Percentiles rank a stretch among this genome's conserved stretches.
These are phyloP conservation scores for Solanum chiquidenum DNA, from an alignment of 257 asterid species.

Conservation along the genomic window DNA sequence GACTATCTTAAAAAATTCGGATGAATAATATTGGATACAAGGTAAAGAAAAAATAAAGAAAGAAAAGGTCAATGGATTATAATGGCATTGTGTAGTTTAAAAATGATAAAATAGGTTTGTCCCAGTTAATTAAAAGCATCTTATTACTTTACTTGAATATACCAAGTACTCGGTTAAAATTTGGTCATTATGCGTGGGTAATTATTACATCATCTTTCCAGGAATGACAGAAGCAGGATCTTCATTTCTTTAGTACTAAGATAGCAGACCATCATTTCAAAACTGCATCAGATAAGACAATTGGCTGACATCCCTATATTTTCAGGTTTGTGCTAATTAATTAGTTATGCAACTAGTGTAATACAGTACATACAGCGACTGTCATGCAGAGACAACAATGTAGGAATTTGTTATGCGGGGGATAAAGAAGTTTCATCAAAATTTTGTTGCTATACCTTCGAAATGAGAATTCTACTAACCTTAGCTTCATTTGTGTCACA, in stretches of 20 bases:
- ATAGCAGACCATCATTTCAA: background rate
- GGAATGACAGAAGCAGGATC: background rate
- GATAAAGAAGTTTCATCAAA: background rate
- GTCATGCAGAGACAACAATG: background rate
- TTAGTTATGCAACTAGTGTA: background rate
- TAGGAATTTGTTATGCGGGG: no score
- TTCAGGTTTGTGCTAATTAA: background rate
- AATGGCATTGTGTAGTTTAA: background rate
- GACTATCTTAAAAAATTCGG: background rate
- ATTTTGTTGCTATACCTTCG: background rate
- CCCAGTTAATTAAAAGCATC: background rate
- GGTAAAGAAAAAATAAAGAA: background rate
- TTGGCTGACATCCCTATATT: background rate
- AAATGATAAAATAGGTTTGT: background rate
- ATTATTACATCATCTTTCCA: background rate
- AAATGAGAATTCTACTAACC: conserved; percentile 22
- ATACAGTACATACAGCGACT: background rate
- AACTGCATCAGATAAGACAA: background rate
- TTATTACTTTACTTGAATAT: background rate
- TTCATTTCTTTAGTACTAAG: background rate
- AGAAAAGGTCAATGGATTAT: background rate
- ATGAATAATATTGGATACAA: background rate
- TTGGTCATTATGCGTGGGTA: background rate
- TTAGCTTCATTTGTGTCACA: conserved; percentile 25
- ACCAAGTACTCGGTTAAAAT: background rate